Conservation (phyloP, 768 basidiomycete genomes). For the Agrocybe praecox region DNA sequence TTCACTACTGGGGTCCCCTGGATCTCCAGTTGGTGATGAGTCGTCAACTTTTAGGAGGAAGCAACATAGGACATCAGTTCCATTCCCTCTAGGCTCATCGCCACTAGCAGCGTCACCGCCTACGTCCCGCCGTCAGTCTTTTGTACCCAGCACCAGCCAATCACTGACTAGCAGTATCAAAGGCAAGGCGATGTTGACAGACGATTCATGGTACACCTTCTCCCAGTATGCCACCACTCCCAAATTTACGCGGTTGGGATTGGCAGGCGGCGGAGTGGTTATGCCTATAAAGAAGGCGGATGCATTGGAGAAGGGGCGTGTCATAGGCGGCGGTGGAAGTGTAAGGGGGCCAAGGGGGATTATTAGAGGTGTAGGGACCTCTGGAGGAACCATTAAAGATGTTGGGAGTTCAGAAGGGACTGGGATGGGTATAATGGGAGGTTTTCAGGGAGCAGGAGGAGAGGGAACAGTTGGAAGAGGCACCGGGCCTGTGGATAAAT, state of each 20-base stretch:
- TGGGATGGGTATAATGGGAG: not conserved
- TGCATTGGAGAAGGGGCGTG: not conserved
- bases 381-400: not conserved
- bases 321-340: not conserved
- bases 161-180: not conserved
- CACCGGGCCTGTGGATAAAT: not conserved
- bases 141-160: not conserved
- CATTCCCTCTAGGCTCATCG: not conserved
- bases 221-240: slow-evolving; percentile 38
- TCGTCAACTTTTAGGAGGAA: not conserved
- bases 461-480: not conserved
- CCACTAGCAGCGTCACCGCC: too few species aligned
- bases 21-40: not conserved
- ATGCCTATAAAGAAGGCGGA: slow-evolving; percentile 42
- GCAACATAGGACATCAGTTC: not conserved
- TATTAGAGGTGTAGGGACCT: not conserved
- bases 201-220: slow-evolving; percentile 36
- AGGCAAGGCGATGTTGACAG: slow-evolving; percentile 3
- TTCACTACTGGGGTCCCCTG: not conserved
- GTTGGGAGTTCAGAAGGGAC: not conserved
- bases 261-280: slow-evolving; percentile 35
- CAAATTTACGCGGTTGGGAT: slow-evolving; percentile 40
- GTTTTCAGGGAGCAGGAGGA: not conserved
- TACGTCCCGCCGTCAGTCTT: too few species aligned
- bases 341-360: not conserved